These are phyloP conservation scores for Biancaea sappan DNA, from an alignment of 306 rosid genomes.

Conservation along the genomic window DNA sequence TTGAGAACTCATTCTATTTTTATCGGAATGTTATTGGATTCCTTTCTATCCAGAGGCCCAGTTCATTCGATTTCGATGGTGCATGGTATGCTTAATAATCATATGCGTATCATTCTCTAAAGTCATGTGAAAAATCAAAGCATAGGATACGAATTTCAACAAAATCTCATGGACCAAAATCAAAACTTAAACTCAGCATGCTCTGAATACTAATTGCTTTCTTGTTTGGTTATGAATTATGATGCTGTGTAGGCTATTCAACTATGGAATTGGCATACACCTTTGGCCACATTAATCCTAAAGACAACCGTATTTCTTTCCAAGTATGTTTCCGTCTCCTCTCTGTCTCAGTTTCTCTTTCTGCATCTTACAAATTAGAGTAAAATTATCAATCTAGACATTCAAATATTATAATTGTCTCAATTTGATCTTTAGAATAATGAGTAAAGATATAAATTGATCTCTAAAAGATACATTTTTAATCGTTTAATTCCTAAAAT, in stretches of 20 bases:
- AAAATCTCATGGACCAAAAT: neutral
- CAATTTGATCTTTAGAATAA: too few species aligned
- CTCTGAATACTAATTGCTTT: neutral
- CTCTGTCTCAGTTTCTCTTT: constrained; percentile 1
- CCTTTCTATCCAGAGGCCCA: constrained; percentile 52
- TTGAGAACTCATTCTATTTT: constrained; percentile 64
- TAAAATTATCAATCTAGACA: too few species aligned
- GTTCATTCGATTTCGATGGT: constrained; percentile 48
- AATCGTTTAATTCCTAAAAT: too few species aligned
- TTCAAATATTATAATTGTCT: too few species aligned
- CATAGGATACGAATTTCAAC: too few species aligned
- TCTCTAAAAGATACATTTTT: too few species aligned
- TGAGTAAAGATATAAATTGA: too few species aligned
- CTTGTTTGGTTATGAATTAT: constrained; percentile 6
- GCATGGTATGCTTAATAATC: neutral
- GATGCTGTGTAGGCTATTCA: constrained; percentile 62
- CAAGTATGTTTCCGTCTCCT: constrained; percentile 54
- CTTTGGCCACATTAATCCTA: constrained; percentile 37
- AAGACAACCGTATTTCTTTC: constrained; percentile 75
- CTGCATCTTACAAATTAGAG: too few species aligned
- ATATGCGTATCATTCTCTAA: neutral
- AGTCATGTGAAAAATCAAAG: neutral
- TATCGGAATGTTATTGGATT: constrained; percentile 75
- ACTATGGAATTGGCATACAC: constrained; percentile 87
- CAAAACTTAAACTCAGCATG: neutral